These are phyloP conservation scores for Penicillium bovifimosum DNA, from an alignment of 495 filamentous ascomycete genomes.

Conservation along the genomic window DNA sequence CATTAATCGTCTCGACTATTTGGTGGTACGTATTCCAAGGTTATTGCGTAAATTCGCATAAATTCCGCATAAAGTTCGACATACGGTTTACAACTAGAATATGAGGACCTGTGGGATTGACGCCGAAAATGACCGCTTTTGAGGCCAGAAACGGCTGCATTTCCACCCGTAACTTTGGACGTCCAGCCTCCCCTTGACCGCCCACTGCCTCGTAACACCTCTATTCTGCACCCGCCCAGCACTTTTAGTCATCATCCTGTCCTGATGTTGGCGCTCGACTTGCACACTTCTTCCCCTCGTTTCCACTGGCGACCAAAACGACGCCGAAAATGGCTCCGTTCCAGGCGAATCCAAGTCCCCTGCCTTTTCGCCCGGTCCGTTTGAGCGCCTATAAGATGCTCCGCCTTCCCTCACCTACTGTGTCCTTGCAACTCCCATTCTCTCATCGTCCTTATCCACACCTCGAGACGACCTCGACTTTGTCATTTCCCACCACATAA, in stretches of 20 bases:
- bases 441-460: background rate
- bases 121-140: background rate
- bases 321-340: conserved; percentile 16
- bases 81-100: background rate
- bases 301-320: conserved; percentile 10
- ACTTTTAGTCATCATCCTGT: background rate
- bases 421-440: background rate
- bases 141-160: background rate
- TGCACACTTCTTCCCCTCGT: too few species aligned
- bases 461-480: background rate
- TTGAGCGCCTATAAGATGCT: conserved; percentile 6
- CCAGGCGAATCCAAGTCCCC: background rate
- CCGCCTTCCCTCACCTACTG: background rate
- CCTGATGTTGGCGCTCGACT: background rate
- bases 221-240: background rate
- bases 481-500: background rate
- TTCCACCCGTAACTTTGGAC: background rate
- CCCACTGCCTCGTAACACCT: background rate
- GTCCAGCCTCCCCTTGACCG: background rate
- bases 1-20: too few species aligned
- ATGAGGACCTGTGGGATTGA: background rate
- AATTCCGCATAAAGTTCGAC: too few species aligned
- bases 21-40: too few species aligned
- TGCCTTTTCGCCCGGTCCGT: conserved; percentile 1
- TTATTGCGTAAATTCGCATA: too few species aligned